Evolutionary conservation across 257 asterid genomes (phyloP).

Genomic region (Solanum sejunctum): DNA sequence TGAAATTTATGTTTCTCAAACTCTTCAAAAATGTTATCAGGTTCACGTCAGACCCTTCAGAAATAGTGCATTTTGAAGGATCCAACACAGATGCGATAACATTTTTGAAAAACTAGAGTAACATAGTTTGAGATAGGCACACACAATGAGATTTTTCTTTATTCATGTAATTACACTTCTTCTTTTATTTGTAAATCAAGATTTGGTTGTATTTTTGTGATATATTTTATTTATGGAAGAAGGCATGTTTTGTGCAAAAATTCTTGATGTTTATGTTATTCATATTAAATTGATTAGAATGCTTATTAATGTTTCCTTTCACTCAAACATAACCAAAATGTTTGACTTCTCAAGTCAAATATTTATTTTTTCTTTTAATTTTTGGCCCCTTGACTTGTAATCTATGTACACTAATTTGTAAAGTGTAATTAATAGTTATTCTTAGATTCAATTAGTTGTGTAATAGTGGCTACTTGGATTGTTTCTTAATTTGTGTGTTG

Average conservation of each 20-base stretch:
- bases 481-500: background rate
- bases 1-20: background rate
- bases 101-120: background rate
- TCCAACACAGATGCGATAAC: fast-evolving
- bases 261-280: background rate
- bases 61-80: background rate
- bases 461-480: background rate
- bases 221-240: background rate
- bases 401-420: background rate
- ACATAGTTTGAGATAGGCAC: background rate
- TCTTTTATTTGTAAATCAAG: background rate
- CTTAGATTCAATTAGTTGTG: background rate
- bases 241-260: background rate
- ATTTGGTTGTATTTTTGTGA: background rate
- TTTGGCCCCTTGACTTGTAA: background rate
- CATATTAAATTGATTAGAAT: background rate
- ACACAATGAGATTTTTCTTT: background rate
- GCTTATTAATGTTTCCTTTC: background rate
- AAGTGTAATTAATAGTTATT: background rate
- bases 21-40: background rate
- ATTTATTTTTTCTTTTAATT: background rate
- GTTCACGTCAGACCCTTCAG: background rate
- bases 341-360: background rate
- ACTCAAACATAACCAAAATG: background rate
- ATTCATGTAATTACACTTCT: background rate